phyloP scores from a whole-genome alignment of 495 filamentous ascomycete genomes.

The Aspergillus biplanus region DNA sequence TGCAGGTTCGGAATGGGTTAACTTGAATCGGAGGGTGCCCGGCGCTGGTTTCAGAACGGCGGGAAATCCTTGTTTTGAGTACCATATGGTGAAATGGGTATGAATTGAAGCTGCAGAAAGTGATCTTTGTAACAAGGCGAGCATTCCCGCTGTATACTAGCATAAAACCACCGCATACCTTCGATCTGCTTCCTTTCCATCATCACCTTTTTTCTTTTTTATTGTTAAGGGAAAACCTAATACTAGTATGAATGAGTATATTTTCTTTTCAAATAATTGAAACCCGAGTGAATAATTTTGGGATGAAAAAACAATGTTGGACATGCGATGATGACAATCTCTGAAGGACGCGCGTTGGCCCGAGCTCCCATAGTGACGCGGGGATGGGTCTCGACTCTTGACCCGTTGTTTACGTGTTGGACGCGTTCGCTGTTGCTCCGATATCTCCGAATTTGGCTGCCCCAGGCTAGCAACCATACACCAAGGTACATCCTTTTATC shows the following conservation, averaged over 20 bases:
- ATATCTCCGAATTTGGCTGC: conserved; percentile 30
- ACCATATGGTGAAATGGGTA: conserved; percentile 23
- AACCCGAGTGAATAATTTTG: not conserved
- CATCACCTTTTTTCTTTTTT: not conserved
- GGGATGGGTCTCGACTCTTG: conserved; percentile 10
- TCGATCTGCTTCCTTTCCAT: not conserved
- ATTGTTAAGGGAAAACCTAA: not conserved
- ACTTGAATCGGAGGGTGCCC: conserved; percentile 30
- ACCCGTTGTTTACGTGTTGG: conserved; percentile 32
- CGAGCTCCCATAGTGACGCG: conserved; percentile 23
- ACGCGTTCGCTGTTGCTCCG: conserved; percentile 34
- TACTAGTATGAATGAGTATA: too few species aligned
- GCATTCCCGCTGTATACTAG: conserved; percentile 32
- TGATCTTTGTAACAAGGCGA: conserved; percentile 17
- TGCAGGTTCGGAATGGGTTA: conserved; percentile 30
- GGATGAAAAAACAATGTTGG: not conserved
- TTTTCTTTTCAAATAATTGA: too few species aligned
- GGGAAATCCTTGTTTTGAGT: conserved; percentile 28
- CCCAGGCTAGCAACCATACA: conserved; percentile 21
- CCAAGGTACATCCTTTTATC: not conserved
- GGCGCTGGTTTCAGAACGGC: conserved; percentile 26
- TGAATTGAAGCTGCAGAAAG: conserved; percentile 27
- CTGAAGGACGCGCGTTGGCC: conserved; percentile 5
- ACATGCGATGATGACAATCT: too few species aligned
- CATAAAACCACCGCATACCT: conserved; percentile 29